Base-by-base conservation (phyloP, 805 yeast genomes). In the Metschnikowia hibisci region DNA sequence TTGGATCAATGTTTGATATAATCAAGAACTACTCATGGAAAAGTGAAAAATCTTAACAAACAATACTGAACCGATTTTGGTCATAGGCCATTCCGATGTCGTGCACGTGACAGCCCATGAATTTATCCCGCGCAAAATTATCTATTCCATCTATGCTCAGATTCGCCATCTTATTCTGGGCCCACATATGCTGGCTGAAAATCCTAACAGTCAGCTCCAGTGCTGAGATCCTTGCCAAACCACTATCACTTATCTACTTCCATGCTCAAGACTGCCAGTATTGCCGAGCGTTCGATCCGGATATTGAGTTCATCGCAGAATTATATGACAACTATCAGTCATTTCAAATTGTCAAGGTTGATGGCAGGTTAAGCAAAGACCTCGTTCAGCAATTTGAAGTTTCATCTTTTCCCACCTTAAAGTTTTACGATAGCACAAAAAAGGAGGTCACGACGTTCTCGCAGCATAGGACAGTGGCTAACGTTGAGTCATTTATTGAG, bases 401-500 rank as follows among this genome's bases (percentile, higher is more conserved):
- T 3, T 46, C 51, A 9, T 68, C 66, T 14, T 81, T 66, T 54
- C 87, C 87, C 1, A 63, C 74, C 0, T 44, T 81, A 39, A 69
- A 71, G 50, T 53, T 80, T 27, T 71, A 76, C 46, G 59, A 71
- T 27, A 62, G 64, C 37, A 61, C 62, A 32, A 74, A 76, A 1
- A 69, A 66, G 37, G 60, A 64, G 42, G 62, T 74, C 4, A 65
- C 61, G 0, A 57, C 63, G 1, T 79, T 64, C 52, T 52, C 54
- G 1, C 69, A 66, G 8, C 26, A 30, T 14, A 37, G 55, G 18
- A 44, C 43, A 40, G 44, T 50, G 4, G 49, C 39, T 9, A 47
- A 46, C 27, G 20, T 52, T 22, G 44, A 39, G 14, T 27, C 45
- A 4, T 52, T 52, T 22, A 44, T 52, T 9, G 34, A 32, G 16